Conservation (phyloP, 495 filamentous ascomycete species). For the Acidiella bohemica region DNA sequence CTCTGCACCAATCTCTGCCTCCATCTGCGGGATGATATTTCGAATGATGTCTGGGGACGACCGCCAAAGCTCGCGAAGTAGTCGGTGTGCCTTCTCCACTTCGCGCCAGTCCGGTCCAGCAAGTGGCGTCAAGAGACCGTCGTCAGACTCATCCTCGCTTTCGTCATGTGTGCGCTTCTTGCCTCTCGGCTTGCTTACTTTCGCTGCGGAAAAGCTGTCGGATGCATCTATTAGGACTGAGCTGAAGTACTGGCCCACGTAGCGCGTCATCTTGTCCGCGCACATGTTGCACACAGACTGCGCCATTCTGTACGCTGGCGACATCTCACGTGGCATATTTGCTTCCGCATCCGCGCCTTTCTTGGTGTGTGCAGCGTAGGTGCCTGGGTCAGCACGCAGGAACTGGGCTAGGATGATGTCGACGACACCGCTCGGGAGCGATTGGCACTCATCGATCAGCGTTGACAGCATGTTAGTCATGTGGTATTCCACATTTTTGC, state of each 20-base stretch:
- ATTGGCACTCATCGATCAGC: slow-evolving; percentile 72
- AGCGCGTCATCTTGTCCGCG: slow-evolving; percentile 83
- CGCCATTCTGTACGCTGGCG: slow-evolving; percentile 89
- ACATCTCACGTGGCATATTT: slow-evolving; percentile 67
- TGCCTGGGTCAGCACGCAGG: slow-evolving; percentile 60
- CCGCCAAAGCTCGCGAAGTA: slow-evolving; percentile 89
- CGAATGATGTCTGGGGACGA: slow-evolving; percentile 77
- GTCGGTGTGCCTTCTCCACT: slow-evolving; percentile 71
- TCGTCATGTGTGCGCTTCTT: slow-evolving; percentile 24
- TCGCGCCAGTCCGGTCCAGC: slow-evolving; percentile 77
- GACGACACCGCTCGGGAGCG: slow-evolving; percentile 70
- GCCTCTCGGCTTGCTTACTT: slow-evolving; percentile 30
- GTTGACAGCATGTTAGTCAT: slow-evolving; percentile 76
- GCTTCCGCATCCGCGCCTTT: slow-evolving; percentile 41
- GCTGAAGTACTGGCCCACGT: slow-evolving; percentile 92
- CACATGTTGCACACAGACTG: slow-evolving; percentile 84
- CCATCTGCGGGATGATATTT: slow-evolving; percentile 87
- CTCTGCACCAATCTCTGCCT: slow-evolving; percentile 82
- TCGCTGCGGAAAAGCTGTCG: slow-evolving; percentile 29
- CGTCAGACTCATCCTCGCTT: slow-evolving; percentile 55
- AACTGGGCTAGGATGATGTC: slow-evolving; percentile 95
- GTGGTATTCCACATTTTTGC: slow-evolving; percentile 81
- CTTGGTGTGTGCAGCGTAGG: slow-evolving; percentile 31
- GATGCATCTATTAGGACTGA: slow-evolving; percentile 88
- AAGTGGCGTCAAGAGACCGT: slow-evolving; percentile 46